Percentiles rank a stretch among this genome's conserved stretches.
Conservation (phyloP, 2,329 filamentous ascomycete genomes). For the Boeremia exigua region DNA sequence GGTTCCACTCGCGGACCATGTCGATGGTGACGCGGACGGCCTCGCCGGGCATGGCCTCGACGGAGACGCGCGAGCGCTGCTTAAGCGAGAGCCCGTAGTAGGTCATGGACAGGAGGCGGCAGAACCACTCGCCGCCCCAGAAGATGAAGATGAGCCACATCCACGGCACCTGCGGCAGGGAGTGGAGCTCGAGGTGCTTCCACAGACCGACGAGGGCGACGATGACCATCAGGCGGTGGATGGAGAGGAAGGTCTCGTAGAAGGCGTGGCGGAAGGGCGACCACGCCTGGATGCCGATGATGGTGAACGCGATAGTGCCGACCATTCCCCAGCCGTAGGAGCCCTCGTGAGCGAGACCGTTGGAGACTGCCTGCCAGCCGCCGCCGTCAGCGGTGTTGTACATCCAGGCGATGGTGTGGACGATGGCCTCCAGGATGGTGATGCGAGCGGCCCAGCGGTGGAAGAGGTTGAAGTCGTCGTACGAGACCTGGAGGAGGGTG, state of each 20-base stretch:
- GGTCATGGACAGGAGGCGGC: conserved; percentile 56
- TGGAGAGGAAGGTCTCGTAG: conserved; percentile 93
- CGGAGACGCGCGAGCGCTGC: conserved; percentile 58
- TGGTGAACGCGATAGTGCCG: conserved; percentile 64
- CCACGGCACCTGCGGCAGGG: conserved; percentile 73
- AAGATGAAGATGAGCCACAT: conserved; percentile 75
- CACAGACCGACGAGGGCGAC: conserved; percentile 74
- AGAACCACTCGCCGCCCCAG: conserved; percentile 72
- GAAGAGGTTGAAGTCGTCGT: conserved; percentile 93
- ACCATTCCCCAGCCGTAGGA: conserved; percentile 72
- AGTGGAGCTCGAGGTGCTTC: conserved; percentile 75
- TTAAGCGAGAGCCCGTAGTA: conserved; percentile 61
- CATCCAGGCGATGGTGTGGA: conserved; percentile 76
- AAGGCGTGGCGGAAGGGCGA: conserved; percentile 90
- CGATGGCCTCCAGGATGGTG: conserved; percentile 70
- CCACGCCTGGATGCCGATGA: conserved; percentile 72
- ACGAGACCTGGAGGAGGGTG: conserved; percentile 79
- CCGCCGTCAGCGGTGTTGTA: conserved; percentile 67
- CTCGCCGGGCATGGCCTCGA: conserved; percentile 66
- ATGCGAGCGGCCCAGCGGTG: conserved; percentile 85
- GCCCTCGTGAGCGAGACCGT: conserved; percentile 61
- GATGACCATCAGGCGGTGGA: conserved; percentile 79
- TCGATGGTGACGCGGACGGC: conserved; percentile 67
- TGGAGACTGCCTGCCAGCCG: conserved; percentile 65
- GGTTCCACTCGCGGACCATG: conserved; percentile 60